Evolutionary conservation across 2,329 filamentous ascomycete genomes (phyloP).

Genomic region (Diplocarpon rosae): DNA sequence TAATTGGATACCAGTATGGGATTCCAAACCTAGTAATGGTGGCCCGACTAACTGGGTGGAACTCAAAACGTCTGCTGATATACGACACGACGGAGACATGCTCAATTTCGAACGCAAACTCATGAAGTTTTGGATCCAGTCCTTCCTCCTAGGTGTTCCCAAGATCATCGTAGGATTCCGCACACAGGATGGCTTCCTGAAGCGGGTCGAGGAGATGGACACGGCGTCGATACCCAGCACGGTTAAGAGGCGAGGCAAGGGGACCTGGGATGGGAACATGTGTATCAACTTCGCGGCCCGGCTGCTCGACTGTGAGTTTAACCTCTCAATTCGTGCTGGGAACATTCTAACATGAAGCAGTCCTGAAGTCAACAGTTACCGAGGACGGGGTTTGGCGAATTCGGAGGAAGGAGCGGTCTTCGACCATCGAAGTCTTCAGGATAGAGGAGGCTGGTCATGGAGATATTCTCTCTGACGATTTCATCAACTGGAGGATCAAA

Average conservation of each 20-base stretch:
- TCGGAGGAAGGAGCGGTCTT: conserved; percentile 48
- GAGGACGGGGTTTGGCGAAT: conserved; percentile 71
- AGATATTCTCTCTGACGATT: conserved; percentile 64
- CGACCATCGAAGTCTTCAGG: conserved; percentile 61
- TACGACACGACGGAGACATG: conserved; percentile 55
- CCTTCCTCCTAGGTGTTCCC: conserved; percentile 84
- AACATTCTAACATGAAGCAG: conserved; percentile 31
- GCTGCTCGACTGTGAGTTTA: conserved; percentile 62
- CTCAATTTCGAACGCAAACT: conserved; percentile 79
- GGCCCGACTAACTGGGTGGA: conserved; percentile 84
- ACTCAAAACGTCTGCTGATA: conserved; percentile 77
- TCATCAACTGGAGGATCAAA: conserved; percentile 56
- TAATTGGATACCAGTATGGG: conserved; percentile 52
- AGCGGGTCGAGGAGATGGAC: conserved; percentile 64
- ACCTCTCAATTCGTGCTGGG: background rate
- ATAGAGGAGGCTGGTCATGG: conserved; percentile 66
- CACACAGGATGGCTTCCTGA: conserved; percentile 58
- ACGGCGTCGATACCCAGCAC: conserved; percentile 69
- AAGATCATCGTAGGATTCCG: conserved; percentile 88
- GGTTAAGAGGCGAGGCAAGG: conserved; percentile 53
- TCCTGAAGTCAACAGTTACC: conserved; percentile 51
- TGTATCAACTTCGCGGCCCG: conserved; percentile 82
- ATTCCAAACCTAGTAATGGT: conserved; percentile 57
- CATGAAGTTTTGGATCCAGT: conserved; percentile 94
- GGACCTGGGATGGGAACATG: conserved; percentile 79